Base-by-base conservation (phyloP, 495 filamentous ascomycete species). In the Hypomontagnella monticulosa region DNA sequence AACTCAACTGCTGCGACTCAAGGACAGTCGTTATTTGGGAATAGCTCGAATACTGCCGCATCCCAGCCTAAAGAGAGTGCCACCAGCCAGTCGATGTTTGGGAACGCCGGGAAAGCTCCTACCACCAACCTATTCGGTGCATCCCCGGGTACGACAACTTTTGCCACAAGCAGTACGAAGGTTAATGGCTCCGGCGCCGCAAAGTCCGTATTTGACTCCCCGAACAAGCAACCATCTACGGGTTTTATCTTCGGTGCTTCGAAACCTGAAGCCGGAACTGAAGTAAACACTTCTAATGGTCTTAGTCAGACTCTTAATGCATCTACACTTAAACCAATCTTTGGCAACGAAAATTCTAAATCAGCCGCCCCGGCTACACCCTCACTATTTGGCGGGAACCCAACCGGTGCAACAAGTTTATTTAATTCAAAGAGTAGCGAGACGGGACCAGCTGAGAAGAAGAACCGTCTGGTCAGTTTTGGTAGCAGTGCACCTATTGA, bases 161-260 rank as follows among this genome's bases (percentile, higher is more conserved):
- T 53, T 14, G 43, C 40, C 15, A 15, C 27, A 33, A 49, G 41
- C 30, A 51, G 44, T 32, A 32, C 37, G 4, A 58, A 48, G 12
- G 49, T 12, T 50, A 68, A 68, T 36, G 59, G 64, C 47, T 58
- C 64, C 30, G 37, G 53, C 20, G 16, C 40, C 14, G 19, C 68
- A 47, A 61, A 71, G 64, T 40, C 71, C 16, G 33, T 71, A 18
- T 66, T 69, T 33, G 67, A 66, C 10, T 53, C 67, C 11, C 46
- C 60, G 19, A 40, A 8, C 14, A 69, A 70, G 57, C 50, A 56
- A 16, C 8, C 38, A 36, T 57, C 56, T 9, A 19, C 78, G 40
- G 74, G 79, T 4, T 82, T 82, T 40, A 63, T 61, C 4, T 79
- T 81, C 30, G 76, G 73, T 19, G 32, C 20, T 9, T 50, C 67